phyloP scores from a whole-genome alignment of 768 basidiomycete species.

The Boletus reticuloceps region DNA sequence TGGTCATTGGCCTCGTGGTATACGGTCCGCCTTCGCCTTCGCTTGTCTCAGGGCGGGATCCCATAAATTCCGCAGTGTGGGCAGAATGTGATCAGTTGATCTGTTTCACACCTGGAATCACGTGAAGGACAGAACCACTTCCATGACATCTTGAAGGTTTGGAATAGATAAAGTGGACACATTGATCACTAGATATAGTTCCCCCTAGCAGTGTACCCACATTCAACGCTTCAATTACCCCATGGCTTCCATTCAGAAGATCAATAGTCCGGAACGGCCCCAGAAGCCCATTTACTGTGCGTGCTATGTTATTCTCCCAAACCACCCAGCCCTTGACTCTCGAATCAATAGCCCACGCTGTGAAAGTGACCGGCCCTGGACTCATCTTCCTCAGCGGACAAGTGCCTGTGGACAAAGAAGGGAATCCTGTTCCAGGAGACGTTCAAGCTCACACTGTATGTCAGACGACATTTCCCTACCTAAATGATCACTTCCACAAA shows the following conservation, averaged over 20 bases:
- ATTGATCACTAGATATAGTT: neutral
- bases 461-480: neutral
- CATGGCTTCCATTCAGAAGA: slow-evolving; percentile 52
- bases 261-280: slow-evolving; percentile 50
- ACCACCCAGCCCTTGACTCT: neutral
- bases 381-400: slow-evolving; percentile 63
- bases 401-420: slow-evolving; percentile 48
- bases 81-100: neutral
- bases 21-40: neutral
- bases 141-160: neutral
- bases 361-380: slow-evolving; percentile 45
- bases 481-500: neutral
- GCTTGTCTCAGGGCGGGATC: neutral
- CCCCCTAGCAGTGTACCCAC: neutral
- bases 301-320: neutral
- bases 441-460: slow-evolving; percentile 59
- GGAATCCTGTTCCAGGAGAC: slow-evolving; percentile 51
- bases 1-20: neutral
- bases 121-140: no score
- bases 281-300: slow-evolving; percentile 12
- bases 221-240: neutral
- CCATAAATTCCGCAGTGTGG: neutral
- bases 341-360: slow-evolving; percentile 46
- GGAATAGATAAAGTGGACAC: slow-evolving; percentile 3
- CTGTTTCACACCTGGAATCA: neutral